Base-by-base conservation (phyloP, 768 basidiomycete species). In the Boletus reticulatus region DNA sequence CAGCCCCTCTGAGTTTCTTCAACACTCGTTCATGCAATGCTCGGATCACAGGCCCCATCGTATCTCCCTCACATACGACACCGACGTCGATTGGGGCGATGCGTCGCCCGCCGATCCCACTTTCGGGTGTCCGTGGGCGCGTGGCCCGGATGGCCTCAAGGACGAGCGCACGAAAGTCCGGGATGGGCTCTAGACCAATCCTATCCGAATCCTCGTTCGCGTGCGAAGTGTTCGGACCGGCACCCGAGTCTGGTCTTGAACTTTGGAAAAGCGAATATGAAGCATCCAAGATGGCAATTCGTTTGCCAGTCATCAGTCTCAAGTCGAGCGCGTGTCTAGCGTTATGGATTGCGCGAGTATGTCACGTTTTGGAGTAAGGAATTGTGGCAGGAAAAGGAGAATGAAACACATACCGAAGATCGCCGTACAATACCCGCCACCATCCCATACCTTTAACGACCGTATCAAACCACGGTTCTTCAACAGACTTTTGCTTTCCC, bases 391-490 rank as follows among this genome's bases (percentile, higher is more conserved):
- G 24, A 12, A 19, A 14, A 27, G 14, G 16, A 50, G 34, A 20
- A 41, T 17, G 66, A 74, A n/a, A 51, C 2, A 11, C 50, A 22
- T 63, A 88, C 89, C 80, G 80, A 24, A 84, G 74, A 67, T 89
- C 84, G 8, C 82, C 79, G 55, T 89, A 89, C 45, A 91, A 69
- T 22, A 92, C 71, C 49, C 92, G 76, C 72, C 87, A 93, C 91
- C 92, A 93, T 4, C 87, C 88, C 48, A 87, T 84, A 13, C 86
- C 83, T 73, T 92, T 93, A 6, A 88, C 81, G 65, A 88, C 84
- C n/a, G 82, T 80, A 60, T 88, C 86, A 20, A 91, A 75, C 60
- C 66, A 70, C 4, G 60, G 62, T 42, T 66, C 58, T 62, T 76
- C 41, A 42, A 59, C 37, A 9, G 32, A 24, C 27, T 39, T 53